Evolutionary conservation across 345 rosid genomes (phyloP).

Genomic region (Chamaenerion angustifolium): DNA sequence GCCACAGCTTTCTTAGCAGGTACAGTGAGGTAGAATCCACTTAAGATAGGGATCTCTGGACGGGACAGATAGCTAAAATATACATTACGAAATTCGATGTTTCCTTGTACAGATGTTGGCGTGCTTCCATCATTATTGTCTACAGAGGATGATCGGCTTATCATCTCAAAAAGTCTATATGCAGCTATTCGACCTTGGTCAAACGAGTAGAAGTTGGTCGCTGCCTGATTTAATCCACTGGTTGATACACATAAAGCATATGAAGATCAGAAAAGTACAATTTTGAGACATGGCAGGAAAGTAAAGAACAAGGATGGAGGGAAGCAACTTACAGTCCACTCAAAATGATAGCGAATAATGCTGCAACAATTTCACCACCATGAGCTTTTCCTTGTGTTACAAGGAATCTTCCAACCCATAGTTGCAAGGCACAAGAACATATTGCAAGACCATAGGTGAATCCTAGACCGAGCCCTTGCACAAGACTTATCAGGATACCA

Average conservation of each 20-base stretch:
- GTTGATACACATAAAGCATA: conserved; percentile 5
- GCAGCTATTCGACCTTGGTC: conserved; percentile 99
- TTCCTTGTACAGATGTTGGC: conserved; percentile 59
- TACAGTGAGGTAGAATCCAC: conserved; percentile 95
- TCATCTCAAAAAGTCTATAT: conserved; percentile 96
- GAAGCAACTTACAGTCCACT: conserved; percentile 89
- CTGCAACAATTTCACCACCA: conserved; percentile 88
- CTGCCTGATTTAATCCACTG: conserved; percentile 98
- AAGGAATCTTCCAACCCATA: conserved; percentile 88
- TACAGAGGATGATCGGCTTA: conserved; percentile 76
- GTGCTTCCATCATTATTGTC: conserved; percentile 62
- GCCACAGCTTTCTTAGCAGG: conserved; percentile 96
- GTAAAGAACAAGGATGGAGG: conserved; percentile 4
- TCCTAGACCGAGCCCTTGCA: conserved; percentile 99
- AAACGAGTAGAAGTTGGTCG: conserved; percentile 95
- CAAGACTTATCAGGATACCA: conserved; percentile 87
- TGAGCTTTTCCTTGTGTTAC: conserved; percentile 40
- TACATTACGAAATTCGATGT: conserved; percentile 91
- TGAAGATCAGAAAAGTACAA: background rate
- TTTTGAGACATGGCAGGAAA: background rate
- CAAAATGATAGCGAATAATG: conserved; percentile 81
- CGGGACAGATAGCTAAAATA: conserved; percentile 98
- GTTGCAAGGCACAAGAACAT: conserved; percentile 93
- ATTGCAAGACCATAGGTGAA: conserved; percentile 97
- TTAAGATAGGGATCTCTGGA: conserved; percentile 95